phyloP scores from a whole-genome alignment of 495 filamentous ascomycete species.

The Penicillium atrosanguineum region DNA sequence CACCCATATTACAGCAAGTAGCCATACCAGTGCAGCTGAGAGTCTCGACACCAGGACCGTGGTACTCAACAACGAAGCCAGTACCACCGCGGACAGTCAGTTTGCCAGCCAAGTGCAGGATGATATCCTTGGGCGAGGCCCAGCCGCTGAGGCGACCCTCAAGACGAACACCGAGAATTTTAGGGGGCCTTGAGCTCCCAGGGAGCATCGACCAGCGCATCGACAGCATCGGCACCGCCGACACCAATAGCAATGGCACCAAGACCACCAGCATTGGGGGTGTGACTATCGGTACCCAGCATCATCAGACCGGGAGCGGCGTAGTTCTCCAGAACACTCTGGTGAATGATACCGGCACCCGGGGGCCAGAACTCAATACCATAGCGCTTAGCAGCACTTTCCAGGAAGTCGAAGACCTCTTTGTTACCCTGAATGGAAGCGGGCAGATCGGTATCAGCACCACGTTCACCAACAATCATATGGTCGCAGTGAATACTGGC shows the following conservation, averaged over 20 bases:
- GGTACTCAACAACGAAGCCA: constrained; percentile 91
- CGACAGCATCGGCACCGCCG: constrained; percentile 94
- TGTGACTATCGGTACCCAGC: constrained; percentile 98
- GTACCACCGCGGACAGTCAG: constrained; percentile 94
- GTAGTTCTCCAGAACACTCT: constrained; percentile 97
- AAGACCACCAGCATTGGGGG: constrained; percentile 90
- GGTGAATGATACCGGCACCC: constrained; percentile 98
- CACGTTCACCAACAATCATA: constrained; percentile 89
- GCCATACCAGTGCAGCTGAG: constrained; percentile 92
- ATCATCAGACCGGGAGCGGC: constrained; percentile 97
- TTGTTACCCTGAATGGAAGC: constrained; percentile 87
- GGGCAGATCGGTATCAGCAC: constrained; percentile 84
- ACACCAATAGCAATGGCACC: constrained; percentile 96
- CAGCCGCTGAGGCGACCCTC: constrained; percentile 83
- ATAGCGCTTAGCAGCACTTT: constrained; percentile 91
- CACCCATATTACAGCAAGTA: constrained; percentile 88
- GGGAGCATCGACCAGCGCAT: constrained; percentile 91
- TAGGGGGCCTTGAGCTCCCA: constrained; percentile 98
- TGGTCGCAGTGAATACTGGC: constrained; percentile 99
- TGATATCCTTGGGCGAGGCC: constrained; percentile 94
- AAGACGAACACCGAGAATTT: constrained; percentile 80
- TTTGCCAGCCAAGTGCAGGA: constrained; percentile 81
- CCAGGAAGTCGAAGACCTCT: constrained; percentile 96
- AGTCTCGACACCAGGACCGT: constrained; percentile 82
- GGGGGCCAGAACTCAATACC: constrained; percentile 99